Evolutionary conservation across 805 yeast species (phyloP).

Genomic region (Nakazawaea ishiwadae): DNA sequence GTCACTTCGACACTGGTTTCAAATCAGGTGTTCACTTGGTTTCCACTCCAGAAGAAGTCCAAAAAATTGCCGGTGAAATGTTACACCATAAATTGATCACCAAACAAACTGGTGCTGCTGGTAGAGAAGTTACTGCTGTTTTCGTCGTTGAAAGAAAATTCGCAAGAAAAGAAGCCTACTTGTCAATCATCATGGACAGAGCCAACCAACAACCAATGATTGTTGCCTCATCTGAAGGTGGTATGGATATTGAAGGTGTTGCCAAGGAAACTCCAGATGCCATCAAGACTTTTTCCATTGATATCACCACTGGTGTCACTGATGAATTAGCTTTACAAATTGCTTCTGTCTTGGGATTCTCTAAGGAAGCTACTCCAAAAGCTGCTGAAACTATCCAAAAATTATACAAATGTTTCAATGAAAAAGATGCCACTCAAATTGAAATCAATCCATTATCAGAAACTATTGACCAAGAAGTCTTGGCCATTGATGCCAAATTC

Average conservation of each 20-base stretch:
- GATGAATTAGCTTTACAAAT: conserved; percentile 69
- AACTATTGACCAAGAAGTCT: conserved; percentile 81
- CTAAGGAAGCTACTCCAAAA: conserved; percentile 68
- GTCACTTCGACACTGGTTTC: conserved; percentile 92
- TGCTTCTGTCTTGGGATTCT: conserved; percentile 79
- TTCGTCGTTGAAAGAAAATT: conserved; percentile 93
- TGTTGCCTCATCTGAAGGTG: conserved; percentile 97
- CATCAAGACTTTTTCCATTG: conserved; percentile 81
- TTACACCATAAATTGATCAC: conserved; percentile 90
- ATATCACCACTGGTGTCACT: conserved; percentile 75
- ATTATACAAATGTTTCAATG: conserved; percentile 83
- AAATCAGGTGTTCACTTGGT: conserved; percentile 96
- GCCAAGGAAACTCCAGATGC: conserved; percentile 89
- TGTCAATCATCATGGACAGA: conserved; percentile 95
- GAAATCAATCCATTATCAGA: conserved; percentile 98
- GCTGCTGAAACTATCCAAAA: conserved; percentile 86
- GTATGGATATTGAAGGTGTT: conserved; percentile 99
- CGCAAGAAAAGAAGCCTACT: conserved; percentile 91
- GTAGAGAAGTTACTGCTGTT: conserved; percentile 95
- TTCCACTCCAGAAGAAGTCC: conserved; percentile 79
- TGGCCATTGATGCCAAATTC: conserved; percentile 99
- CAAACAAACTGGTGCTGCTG: conserved; percentile 96
- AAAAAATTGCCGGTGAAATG: conserved; percentile 83
- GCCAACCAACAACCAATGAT: conserved; percentile 83
- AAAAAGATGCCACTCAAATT: conserved; percentile 95